phyloP scores from a whole-genome alignment of 2,329 filamentous ascomycete genomes.

The Pyrenophora tritici-repentis region DNA sequence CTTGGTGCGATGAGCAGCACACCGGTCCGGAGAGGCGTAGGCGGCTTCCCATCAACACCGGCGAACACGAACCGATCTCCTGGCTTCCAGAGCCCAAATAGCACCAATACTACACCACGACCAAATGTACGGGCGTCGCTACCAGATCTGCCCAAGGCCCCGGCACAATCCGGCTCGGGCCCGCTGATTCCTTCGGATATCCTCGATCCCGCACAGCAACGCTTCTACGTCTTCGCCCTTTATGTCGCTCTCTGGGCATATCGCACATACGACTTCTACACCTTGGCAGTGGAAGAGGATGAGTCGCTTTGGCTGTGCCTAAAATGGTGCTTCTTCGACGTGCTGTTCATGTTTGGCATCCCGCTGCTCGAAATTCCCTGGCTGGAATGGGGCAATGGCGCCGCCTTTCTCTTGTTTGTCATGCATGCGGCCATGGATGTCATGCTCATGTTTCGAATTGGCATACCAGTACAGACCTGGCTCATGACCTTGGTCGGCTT shows the following conservation, averaged over 20 bases:
- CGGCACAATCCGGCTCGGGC: constrained; percentile 33
- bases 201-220: constrained; percentile 88
- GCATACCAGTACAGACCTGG: constrained; percentile 75
- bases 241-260: constrained; percentile 78
- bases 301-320: constrained; percentile 89
- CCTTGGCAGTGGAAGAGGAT: constrained; percentile 77
- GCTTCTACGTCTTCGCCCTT: constrained; percentile 81
- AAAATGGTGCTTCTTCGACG: constrained; percentile 92
- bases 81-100: constrained; percentile 30
- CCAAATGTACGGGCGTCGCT: constrained; percentile 44
- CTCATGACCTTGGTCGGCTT: constrained; percentile 75
- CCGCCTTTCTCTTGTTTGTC: constrained; percentile 72
- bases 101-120: constrained; percentile 27
- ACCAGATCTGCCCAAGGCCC: constrained; percentile 38
- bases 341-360: constrained; percentile 82
- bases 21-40: constrained; percentile 73
- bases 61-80: constrained; percentile 50
- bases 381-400: constrained; percentile 85
- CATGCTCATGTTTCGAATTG: constrained; percentile 91
- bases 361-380: constrained; percentile 91
- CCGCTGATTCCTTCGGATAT: constrained; percentile 81
- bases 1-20: constrained; percentile 78
- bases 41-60: constrained; percentile 77
- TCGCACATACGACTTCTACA: constrained; percentile 85
- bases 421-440: constrained; percentile 75